Conservation (phyloP, 176 grass and related monocot species). For the Eragrostis curvula region DNA sequence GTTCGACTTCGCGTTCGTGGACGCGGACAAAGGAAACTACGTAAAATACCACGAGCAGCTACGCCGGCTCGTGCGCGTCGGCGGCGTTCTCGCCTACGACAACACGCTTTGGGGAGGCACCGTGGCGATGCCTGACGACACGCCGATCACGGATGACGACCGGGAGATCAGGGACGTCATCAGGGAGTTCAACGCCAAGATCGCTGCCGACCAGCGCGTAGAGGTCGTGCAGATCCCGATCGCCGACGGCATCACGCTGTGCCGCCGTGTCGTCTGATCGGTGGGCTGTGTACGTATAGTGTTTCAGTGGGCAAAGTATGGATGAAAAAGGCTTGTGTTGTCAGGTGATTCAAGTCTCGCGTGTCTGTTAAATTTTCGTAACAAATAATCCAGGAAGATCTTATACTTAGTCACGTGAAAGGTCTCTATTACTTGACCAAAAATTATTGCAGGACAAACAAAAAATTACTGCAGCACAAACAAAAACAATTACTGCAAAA, state of each 20-base stretch:
- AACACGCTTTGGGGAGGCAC: conserved; percentile 74
- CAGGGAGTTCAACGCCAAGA: conserved; percentile 56
- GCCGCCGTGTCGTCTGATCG: conserved; percentile 51
- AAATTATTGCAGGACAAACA: too few species aligned
- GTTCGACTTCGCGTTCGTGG: conserved; percentile 79
- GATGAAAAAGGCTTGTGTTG: too few species aligned
- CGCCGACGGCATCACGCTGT: conserved; percentile 65
- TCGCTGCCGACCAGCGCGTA: conserved; percentile 48
- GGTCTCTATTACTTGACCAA: too few species aligned
- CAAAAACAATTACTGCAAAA: too few species aligned
- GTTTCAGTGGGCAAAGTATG: too few species aligned
- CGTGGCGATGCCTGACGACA: conserved; percentile 44
- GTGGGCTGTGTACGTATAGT: too few species aligned
- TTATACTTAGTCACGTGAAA: too few species aligned
- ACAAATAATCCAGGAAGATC: too few species aligned
- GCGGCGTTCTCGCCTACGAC: conserved; percentile 76
- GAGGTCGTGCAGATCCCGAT: conserved; percentile 65
- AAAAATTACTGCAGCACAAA: too few species aligned
- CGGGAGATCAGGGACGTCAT: too few species aligned
- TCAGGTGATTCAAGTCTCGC: too few species aligned
- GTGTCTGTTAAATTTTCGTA: too few species aligned
- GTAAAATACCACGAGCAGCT: conserved; percentile 59
- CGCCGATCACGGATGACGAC: conserved; percentile 26
- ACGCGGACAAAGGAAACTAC: conserved; percentile 73
- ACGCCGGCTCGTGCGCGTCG: conserved; percentile 58